Evolutionary conservation across 805 yeast genomes (phyloP).

Genomic region (Ogataea chonburiensis): DNA sequence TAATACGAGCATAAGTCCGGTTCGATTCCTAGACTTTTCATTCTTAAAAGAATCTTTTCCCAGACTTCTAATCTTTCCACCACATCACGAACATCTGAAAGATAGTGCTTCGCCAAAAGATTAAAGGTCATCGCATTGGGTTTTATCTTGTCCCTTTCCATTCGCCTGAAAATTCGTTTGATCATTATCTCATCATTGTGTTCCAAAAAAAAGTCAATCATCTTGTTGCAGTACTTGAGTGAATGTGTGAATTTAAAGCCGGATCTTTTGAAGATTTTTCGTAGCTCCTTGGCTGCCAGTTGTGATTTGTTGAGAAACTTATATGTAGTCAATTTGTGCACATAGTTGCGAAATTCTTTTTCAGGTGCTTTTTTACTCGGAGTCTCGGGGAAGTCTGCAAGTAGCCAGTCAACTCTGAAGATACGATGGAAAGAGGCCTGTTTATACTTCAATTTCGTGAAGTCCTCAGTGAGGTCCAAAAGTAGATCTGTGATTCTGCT

Average conservation of each 20-base stretch:
- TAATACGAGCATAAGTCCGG: constrained; percentile 25
- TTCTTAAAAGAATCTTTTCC: constrained; percentile 16
- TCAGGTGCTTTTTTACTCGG: constrained; percentile 5
- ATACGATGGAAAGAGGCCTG: constrained; percentile 13
- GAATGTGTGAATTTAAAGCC: constrained; percentile 9
- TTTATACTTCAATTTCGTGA: constrained; percentile 9
- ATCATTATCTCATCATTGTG: constrained; percentile 41
- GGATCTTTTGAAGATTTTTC: constrained; percentile 11
- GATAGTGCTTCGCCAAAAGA: constrained; percentile 23
- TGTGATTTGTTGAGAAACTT: constrained; percentile 19
- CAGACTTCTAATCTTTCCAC: constrained; percentile 21
- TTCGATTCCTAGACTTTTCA: constrained; percentile 14
- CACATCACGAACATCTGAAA: constrained; percentile 10
- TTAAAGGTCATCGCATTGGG: constrained; percentile 27
- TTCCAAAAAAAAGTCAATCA: constrained; percentile 38
- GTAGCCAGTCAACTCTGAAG: constrained; percentile 19
- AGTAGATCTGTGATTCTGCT: constrained; percentile 12
- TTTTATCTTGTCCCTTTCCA: constrained; percentile 25
- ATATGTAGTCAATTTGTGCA: constrained; percentile 17
- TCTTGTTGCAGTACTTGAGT: constrained; percentile 15
- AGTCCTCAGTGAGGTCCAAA: constrained; percentile 11
- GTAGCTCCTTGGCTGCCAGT: constrained; percentile 17
- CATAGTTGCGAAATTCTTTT: constrained; percentile 9
- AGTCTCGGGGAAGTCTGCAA: constrained; percentile 10
- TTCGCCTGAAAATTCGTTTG: constrained; percentile 40